A percentile compares a stretch with the other conserved stretches of the same genome.
These are phyloP conservation scores for Tricholoma saponaceum DNA, from an alignment of 768 basidiomycete species.

Conservation along the genomic window DNA sequence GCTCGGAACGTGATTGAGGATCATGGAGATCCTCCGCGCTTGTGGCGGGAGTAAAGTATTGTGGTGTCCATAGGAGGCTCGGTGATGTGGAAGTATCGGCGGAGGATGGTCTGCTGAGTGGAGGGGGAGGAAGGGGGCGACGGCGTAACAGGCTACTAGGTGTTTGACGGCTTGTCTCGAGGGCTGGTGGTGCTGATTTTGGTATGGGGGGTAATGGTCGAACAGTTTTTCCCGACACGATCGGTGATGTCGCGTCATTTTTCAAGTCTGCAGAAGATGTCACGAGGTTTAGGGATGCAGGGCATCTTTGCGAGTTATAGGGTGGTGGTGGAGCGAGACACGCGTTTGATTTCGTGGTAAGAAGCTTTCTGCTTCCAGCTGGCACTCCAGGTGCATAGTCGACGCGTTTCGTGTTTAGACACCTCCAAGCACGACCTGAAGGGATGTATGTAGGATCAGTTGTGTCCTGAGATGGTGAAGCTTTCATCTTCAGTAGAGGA, in stretches of 20 bases:
- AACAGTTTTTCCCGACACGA: background rate
- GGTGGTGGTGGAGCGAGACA: background rate
- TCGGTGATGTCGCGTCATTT: background rate
- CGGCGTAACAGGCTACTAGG: background rate
- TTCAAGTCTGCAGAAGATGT: background rate
- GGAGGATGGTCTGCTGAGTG: background rate
- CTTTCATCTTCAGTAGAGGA: too few relatives aligned
- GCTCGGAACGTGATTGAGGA: background rate
- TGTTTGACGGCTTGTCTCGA: background rate
- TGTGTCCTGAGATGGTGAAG: background rate
- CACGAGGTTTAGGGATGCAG: background rate
- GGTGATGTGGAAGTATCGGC: background rate
- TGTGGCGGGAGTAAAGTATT: background rate
- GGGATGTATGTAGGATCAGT: background rate
- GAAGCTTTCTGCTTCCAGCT: background rate
- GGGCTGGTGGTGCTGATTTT: background rate
- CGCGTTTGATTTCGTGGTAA: background rate
- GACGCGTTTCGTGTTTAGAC: background rate
- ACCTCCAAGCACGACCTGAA: background rate
- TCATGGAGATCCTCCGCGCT: background rate
- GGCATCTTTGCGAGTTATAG: background rate
- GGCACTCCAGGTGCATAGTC: background rate
- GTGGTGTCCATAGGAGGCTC: background rate
- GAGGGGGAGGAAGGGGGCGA: conserved; percentile 15
- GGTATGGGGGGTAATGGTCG: conserved; percentile 17